Evolutionary conservation across 352 stramenopile genomes (phyloP), one percentile per base, ranked within the genome.

Genomic region (Globisporangium yorkense): DNA sequence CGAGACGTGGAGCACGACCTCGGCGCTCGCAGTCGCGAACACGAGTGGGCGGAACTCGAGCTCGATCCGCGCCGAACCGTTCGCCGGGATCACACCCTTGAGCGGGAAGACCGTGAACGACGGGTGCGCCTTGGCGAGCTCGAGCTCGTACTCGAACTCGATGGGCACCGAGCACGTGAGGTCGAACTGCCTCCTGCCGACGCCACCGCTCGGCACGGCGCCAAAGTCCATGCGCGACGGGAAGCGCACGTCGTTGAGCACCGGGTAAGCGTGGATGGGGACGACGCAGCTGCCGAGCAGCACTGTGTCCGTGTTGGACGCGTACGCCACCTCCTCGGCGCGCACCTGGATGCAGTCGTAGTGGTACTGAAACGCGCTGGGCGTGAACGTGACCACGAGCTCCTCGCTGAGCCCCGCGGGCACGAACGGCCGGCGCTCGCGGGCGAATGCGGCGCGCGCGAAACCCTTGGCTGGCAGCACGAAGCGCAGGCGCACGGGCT

Each of bases 211-310:
- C 0, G 78, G 56, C 20, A 89, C 79, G 47, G 61, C 71, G 9
- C 87, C 88, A 74, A 97, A 96, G 70, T 95, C 81, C 59, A 97
- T 79, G 9, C 80, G 67, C 10, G 70, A 62, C 5, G 87, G 87
- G 39, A 97, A 94, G 12, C 33, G 47, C 31, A 94, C 78, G 51
- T 87, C 55, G 54, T 95, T 95, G 40, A 90, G 68, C 21, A 92
- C 85, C 12, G 88, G 88, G 52, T 97, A 97, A 3, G 80, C 89
- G 57, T 97, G 89, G 12, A 97, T 48, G 29, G 88, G 87, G 27
- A 97, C 67, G 40, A 93, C 60, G 8, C 81, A 72, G 46, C 68
- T 73, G 40, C 75, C 74, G 12, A 65, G 51, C 8, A 72, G 67
- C 35, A 57, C 56, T 8, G 70, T 62, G 31, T 76, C 63, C 15